Base-by-base conservation (phyloP, 1,139 yeast genomes). In the Yamadazyma diddensiae region DNA sequence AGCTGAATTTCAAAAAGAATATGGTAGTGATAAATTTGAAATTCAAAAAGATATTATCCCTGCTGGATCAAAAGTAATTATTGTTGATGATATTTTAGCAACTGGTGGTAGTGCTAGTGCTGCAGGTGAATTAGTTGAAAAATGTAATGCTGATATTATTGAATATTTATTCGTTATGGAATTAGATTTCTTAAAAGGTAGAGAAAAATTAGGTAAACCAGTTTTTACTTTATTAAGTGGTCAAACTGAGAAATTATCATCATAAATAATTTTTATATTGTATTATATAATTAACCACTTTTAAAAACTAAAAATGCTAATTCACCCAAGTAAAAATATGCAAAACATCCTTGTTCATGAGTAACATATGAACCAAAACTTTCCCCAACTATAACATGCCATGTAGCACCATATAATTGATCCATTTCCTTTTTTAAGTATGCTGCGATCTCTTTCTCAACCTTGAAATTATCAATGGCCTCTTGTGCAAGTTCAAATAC, bases 41-140 rank as follows among this genome's bases (percentile, higher is more conserved):
- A 79, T 94, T 59, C 98, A 94, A 66, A 68, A 74, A 44, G 94
- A 77, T 37, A 79, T 92, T 27, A 79, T 92, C 46, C 84, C 88
- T 45, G 72, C 72, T 39, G 95, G 92, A 24, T 73, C 95, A 33
- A 83, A 72, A 39, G 94, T 92, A 21, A 70, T 92, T 28, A 73
- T 92, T 46, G 94, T 92, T 21, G 98, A 92, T 58, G 99, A 92
- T 56, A 88, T 92, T 50, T 83, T 94, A 59, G 98, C 98, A 30
- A 92, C 98, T 27, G 98, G 97, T 46, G 98, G 98, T 26, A 82
- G 95, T 53, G 98, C 98, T 14, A 67, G 64, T 39, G 97, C 94
- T 40, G 98, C 97, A 27, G 97, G 95, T 37, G 82, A 85, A 51
- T 74, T 94, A 46, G 84, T 87, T 34, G 62, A 62, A 52, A 65